Evolutionary conservation across 352 stramenopile species (phyloP).

Genomic region (Halophytophthora polymorphica): DNA sequence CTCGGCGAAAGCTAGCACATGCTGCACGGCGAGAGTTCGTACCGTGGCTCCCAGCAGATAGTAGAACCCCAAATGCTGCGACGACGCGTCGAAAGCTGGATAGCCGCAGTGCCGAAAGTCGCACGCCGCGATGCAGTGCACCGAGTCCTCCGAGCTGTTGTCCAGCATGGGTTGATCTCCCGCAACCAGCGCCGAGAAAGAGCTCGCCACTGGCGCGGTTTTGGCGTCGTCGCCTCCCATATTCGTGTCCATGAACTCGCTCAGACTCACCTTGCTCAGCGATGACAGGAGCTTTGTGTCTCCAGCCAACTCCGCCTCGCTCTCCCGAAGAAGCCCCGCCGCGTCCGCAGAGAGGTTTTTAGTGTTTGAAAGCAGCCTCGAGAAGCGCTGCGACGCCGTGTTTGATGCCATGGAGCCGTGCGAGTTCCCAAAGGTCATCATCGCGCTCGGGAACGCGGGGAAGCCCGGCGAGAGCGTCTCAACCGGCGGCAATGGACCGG

Average conservation of each 20-base stretch:
- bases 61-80: constrained; percentile 57
- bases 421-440: constrained; percentile 2
- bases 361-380: constrained; percentile 45
- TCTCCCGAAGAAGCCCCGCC: constrained; percentile 53
- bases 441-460: constrained; percentile 10
- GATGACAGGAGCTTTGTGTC: constrained; percentile 57
- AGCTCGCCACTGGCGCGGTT: constrained; percentile 5
- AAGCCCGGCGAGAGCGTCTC: constrained; percentile 19
- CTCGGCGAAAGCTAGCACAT: neutral
- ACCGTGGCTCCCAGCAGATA: constrained; percentile 34
- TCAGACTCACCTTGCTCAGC: constrained; percentile 54
- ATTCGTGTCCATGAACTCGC: constrained; percentile 21
- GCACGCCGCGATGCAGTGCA: constrained; percentile 35
- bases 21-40: neutral
- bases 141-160: constrained; percentile 16
- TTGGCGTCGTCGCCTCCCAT: neutral
- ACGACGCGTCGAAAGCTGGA: constrained; percentile 49
- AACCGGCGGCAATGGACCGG: constrained; percentile 22
- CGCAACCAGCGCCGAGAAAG: constrained; percentile 32
- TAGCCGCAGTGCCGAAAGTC: constrained; percentile 65
- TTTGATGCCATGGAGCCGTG: neutral
- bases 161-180: constrained; percentile 23
- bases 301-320: constrained; percentile 50
- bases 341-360: constrained; percentile 47
- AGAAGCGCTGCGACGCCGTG: constrained; percentile 37